Evolutionary conservation across 371 early-diverging fungal species (phyloP), one percentile per base, ranked within the genome.

Genomic region (Mortierella sp.): DNA sequence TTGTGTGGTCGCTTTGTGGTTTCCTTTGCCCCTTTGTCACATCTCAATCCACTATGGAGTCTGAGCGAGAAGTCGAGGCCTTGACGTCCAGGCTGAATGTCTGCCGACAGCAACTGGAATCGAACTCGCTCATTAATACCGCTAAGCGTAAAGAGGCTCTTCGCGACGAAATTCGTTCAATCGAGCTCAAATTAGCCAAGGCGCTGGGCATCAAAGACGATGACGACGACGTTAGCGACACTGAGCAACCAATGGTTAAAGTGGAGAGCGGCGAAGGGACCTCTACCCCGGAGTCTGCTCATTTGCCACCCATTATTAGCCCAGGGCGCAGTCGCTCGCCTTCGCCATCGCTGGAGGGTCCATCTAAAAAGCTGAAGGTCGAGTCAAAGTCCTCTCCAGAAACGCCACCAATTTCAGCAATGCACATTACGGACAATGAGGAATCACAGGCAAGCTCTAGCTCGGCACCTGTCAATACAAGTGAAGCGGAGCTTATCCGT

Each of bases 61-160:
- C 34, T 47, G 55, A 44, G 43, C 28, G 11, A 17, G 50, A 24
- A 21, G 6, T 64, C 47, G 71, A 71, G 3, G 48, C 24, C 43
- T 41, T 73, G 49, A 56, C 42, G 34, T 37, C 51, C 5, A 62
- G 68, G n/a, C 56, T 73, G 14, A 58, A 28, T 42, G 28, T 73
- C n/a, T 68, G 75, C 23, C 59, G 58, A 4, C 64, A 63, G n/a
- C 75, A 73, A 28, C 60, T 73, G 6, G 56, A 59, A 23, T 39
- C 55, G 56, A 68, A 60, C 43, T 60, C 75, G 5, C 47, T 26
- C 9, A 47, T 73, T 14, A 73, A 72, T 30, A 72, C 66, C 17
- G 4, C 46, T 7, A 61, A 47, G 2, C 62, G 66, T 17, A 72
- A 72, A 39, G 66, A 60, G 0, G 50, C 54, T 3, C 60, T 73